Base-by-base conservation (phyloP, 2,329 filamentous ascomycete species). In the Exophiala sp. region DNA sequence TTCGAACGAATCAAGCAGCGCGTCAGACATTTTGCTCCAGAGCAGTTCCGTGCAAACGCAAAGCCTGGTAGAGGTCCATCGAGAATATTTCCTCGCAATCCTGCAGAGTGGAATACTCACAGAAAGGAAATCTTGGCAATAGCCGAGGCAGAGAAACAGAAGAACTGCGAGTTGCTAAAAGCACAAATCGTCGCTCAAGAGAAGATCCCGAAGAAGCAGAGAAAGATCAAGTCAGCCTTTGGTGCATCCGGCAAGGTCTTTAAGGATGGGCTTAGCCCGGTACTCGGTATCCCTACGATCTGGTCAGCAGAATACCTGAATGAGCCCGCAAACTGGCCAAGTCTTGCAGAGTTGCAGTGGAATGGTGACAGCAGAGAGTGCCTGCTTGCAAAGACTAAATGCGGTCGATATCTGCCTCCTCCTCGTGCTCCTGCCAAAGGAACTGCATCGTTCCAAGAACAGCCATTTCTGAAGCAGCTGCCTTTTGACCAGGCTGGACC, bases 231-330 rank as follows among this genome's bases (percentile, higher is more conserved):
- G 11, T 48, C 50, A 16, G 47, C 37, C 6, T 58, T 58, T 43
- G 52, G 52, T 9, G 38, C 46, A 16, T 19, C 39, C 30, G 55
- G 52, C 11, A 57, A 57, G 49, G 35, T 55, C 21, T 57, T 55
- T 46, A 46, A 23, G 9, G 47, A 57, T 23, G 52, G 52, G 9
- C 35, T 55, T 13, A 47, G 52, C 22, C 52, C 52, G 23, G 52
- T 55, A 13, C 39, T 57, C 19, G 43, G 34, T n/a, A 22, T 48
- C 6, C 52, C 48, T 23, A 57, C 48, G 5, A 48, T 57, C 43
- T 57, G 52, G 52, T 53, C 52, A 16, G 52, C 42, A 4, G 52
- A 57, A 39, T 45, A 52, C 24, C 13, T 10, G 13, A 40, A 16
- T 16, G 22, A n/a, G 6, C 23, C 34, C 13, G 46, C 55, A 10